A percentile compares a stretch with the other conserved stretches of the same genome.
Conservation (phyloP, 192 early-diverging fungal species). For the Podila verticillata region DNA sequence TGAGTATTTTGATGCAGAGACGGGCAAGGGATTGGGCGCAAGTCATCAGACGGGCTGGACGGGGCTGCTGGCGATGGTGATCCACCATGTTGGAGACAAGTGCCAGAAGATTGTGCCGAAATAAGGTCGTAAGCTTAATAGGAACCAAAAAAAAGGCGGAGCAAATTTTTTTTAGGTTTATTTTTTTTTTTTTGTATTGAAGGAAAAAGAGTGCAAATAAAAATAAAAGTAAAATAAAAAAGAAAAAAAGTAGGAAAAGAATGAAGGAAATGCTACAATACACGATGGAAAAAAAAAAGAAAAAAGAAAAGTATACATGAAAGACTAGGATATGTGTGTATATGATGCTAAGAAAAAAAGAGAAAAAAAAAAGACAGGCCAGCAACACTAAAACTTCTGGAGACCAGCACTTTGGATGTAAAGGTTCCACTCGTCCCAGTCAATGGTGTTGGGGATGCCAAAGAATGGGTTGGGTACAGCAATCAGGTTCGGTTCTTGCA, state of each 20-base stretch:
- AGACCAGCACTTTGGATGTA: slow-evolving; percentile 38
- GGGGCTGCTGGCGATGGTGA: slow-evolving; percentile 54
- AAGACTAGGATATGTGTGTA: too few species aligned
- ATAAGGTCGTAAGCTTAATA: too few species aligned
- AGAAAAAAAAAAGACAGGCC: background rate
- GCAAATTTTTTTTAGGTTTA: background rate
- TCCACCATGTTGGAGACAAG: slow-evolving; percentile 44
- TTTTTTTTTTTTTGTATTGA: background rate
- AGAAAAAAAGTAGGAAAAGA: background rate
- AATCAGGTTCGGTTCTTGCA: slow-evolving; percentile 22
- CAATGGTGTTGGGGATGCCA: slow-evolving; percentile 49
- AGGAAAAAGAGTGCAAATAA: background rate
- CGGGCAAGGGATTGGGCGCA: slow-evolving; percentile 59
- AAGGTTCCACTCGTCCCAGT: slow-evolving; percentile 54
- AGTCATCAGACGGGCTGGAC: slow-evolving; percentile 70
- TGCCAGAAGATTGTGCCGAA: slow-evolving; percentile 8
- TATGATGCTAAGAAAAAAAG: background rate
- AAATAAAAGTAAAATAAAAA: slow-evolving; percentile 1
- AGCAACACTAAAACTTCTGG: slow-evolving; percentile 25
- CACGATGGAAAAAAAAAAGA: background rate
- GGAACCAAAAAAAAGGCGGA: too few species aligned
- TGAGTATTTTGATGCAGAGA: slow-evolving; percentile 65
- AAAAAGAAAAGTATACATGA: background rate
- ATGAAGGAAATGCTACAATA: background rate
- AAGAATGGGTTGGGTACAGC: slow-evolving; percentile 47